Conservation (phyloP, 1,284 basidiomycete species). For the Calocybe gambosa region DNA sequence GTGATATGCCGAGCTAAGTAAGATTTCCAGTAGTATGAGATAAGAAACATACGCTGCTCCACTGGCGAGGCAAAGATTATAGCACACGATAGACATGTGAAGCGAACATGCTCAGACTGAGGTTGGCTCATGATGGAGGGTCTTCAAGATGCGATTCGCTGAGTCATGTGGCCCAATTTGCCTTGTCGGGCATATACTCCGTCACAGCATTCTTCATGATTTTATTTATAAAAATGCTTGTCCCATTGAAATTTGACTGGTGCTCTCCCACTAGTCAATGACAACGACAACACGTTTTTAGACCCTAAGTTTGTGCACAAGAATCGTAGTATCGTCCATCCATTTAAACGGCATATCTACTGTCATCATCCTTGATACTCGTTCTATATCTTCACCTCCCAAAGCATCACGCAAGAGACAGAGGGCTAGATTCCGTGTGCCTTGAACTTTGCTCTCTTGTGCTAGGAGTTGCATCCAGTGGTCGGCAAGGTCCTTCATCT, state of each 20-base stretch:
- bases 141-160: slow-evolving; percentile 5
- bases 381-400: slow-evolving; percentile 45
- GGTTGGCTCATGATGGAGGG: slow-evolving; percentile 17
- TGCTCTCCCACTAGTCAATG: too few relatives aligned
- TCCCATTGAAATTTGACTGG: too few relatives aligned
- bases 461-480: slow-evolving; percentile 37
- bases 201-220: too few relatives aligned
- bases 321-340: slow-evolving; percentile 68
- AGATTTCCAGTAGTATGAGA: background rate
- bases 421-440: slow-evolving; percentile 40
- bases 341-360: slow-evolving; percentile 58
- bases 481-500: slow-evolving; percentile 28
- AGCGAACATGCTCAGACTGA: slow-evolving; percentile 34
- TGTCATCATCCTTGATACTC: slow-evolving; percentile 52
- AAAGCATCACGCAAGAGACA: slow-evolving; percentile 49
- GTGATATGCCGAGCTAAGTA: background rate
- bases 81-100: slow-evolving; percentile 90
- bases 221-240: too few relatives aligned
- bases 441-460: slow-evolving; percentile 16
- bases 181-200: too few relatives aligned
- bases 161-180: slow-evolving; percentile 14
- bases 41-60: slow-evolving; percentile 66
- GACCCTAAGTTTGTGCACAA: slow-evolving; percentile 37
- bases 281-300: too few relatives aligned
- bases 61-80: slow-evolving; percentile 84